Conservation (phyloP, 306 rosid genomes). For the Sphenostylis stenocarpa region DNA sequence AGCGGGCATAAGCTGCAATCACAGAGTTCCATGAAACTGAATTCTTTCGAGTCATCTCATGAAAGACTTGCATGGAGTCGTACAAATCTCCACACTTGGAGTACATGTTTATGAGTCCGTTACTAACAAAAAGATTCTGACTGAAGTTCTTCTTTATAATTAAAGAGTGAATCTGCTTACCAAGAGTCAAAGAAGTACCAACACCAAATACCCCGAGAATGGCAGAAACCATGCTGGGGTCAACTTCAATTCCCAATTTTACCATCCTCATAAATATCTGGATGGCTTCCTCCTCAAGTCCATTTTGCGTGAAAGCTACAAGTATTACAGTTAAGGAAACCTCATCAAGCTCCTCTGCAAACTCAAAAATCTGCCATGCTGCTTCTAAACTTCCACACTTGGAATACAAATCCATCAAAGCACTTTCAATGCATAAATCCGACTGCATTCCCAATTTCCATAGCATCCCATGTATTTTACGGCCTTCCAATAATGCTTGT, state of each 20-base stretch:
- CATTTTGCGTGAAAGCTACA: constrained; percentile 83
- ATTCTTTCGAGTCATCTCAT: constrained; percentile 57
- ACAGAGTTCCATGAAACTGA: constrained; percentile 82
- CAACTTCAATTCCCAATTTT: constrained; percentile 61
- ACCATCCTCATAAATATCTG: constrained; percentile 70
- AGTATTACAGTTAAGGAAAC: constrained; percentile 86
- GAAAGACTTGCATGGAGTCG: constrained; percentile 59
- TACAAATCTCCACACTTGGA: constrained; percentile 79
- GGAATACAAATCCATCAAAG: constrained; percentile 88
- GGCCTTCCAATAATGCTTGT: constrained; percentile 67
- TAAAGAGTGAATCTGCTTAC: constrained; percentile 73
- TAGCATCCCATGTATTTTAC: constrained; percentile 74
- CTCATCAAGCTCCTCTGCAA: constrained; percentile 70
- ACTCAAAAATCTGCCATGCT: constrained; percentile 73
- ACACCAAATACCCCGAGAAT: constrained; percentile 81
- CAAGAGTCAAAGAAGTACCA: constrained; percentile 72
- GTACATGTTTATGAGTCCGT: constrained; percentile 93
- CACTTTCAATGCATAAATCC: constrained; percentile 74
- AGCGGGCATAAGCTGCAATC: constrained; percentile 87
- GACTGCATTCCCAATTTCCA: constrained; percentile 81
- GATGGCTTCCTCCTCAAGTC: constrained; percentile 82
- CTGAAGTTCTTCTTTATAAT: constrained; percentile 59
- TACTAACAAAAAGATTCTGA: constrained; percentile 62
- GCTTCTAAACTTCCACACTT: constrained; percentile 72
- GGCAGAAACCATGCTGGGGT: constrained; percentile 71